Evolutionary conservation across 805 yeast species (phyloP), one percentile per base, ranked within the genome.

Genomic region (Saturnispora kantuleensis): DNA sequence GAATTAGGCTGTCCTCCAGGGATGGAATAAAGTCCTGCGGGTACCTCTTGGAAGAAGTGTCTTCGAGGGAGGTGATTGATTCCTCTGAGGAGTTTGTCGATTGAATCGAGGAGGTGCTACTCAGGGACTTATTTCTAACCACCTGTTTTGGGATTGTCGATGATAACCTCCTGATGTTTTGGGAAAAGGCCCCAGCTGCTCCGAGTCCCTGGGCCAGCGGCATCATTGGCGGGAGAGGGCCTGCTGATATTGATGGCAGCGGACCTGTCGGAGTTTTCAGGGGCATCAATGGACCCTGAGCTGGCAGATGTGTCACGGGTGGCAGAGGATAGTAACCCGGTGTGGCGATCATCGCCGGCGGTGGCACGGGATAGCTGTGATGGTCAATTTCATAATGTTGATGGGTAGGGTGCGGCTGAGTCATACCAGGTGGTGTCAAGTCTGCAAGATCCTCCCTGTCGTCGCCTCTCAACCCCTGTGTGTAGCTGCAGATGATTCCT

Each of bases 401-500:
- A 21, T 21, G 26, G 26, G 8, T 4, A 21, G 3, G 26, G 12
- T 28, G n/a, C 29, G 31, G 38, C 32, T 33, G 38, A 15, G 26
- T 21, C 8, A 21, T 6, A 21, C 26, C 8, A 21, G 26, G 26
- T 4, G 26, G 15, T 15, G n/a, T 16, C 42, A 17, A 15, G 13
- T n/a, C 8, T 5, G 31, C 16, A 13, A 13, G 28, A 21, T 21
- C 26, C 26, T 21, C 26, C 26, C 26, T 21, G 2, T 21, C 8
- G 26, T 21, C 26, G 5, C 26, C 8, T 21, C 26, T 21, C 26
- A 21, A 21, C 26, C 8, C 8, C 26, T 21, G 26, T 36, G 26
- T 16, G 34, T 50, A 51, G 12, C 39, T 32, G 15, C 54, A 51
- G 6, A 35, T 34, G 10, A 51, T 33, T 13, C 50, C 47, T 32